Evolutionary conservation across 805 yeast genomes (phyloP).

Genomic region (Saitoella complicata): DNA sequence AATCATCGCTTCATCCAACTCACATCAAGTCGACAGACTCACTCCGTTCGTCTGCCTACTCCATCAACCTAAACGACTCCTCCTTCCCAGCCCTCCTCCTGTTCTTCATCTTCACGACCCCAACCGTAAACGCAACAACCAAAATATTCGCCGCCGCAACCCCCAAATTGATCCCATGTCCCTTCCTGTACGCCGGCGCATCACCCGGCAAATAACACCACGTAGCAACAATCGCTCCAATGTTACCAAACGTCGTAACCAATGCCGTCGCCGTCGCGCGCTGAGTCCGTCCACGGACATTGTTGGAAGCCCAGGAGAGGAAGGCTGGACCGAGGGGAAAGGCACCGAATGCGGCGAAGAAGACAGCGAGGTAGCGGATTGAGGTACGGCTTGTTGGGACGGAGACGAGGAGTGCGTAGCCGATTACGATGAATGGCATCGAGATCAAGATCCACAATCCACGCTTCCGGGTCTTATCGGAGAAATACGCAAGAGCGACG

Average conservation of each 20-base stretch:
- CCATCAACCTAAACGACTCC: too few relatives aligned
- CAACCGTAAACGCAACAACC: too few relatives aligned
- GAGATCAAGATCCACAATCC: conserved; percentile 15
- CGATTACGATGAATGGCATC: conserved; percentile 27
- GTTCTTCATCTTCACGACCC: too few relatives aligned
- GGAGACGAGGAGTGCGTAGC: conserved; percentile 40
- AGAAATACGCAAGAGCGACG: conserved; percentile 40
- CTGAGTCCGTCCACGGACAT: too few relatives aligned
- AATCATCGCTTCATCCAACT: too few relatives aligned
- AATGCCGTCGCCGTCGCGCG: too few relatives aligned
- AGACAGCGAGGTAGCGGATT: background rate
- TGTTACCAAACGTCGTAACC: conserved; percentile 36
- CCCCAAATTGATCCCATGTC: conserved; percentile 19
- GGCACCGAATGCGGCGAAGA: background rate
- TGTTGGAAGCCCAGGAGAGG: too few relatives aligned
- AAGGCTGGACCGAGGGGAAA: background rate
- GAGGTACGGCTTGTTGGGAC: conserved; percentile 9
- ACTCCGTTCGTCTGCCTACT: too few relatives aligned
- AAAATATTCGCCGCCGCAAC: too few relatives aligned
- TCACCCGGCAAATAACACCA: conserved; percentile 38
- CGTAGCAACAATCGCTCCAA: conserved; percentile 54
- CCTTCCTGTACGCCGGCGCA: conserved; percentile 43
- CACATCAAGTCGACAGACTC: too few relatives aligned
- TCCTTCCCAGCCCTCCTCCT: too few relatives aligned
- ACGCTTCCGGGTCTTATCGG: conserved; percentile 36